These are phyloP conservation scores for Colletotrichum sp. DNA, from an alignment of 2,329 filamentous ascomycete species.

Conservation along the genomic window DNA sequence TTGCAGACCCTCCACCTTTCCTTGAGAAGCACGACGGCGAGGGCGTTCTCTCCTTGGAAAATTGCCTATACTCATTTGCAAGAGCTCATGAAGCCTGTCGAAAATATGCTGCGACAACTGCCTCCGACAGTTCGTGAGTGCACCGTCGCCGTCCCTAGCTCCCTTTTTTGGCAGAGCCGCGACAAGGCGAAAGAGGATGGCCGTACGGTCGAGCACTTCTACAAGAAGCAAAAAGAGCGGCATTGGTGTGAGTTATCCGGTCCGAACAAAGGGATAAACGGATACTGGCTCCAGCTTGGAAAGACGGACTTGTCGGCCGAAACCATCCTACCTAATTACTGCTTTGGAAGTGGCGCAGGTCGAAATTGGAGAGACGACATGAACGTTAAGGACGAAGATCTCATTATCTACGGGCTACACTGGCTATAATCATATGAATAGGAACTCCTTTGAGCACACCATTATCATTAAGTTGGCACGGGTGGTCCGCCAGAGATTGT, in stretches of 20 bases:
- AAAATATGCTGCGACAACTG: conserved; percentile 25
- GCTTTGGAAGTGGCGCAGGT: neutral
- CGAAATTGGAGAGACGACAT: neutral
- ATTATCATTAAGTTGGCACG: neutral
- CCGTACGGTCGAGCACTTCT: conserved; percentile 20
- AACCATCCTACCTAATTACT: neutral
- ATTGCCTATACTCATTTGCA: neutral
- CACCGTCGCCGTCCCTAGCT: conserved; percentile 27
- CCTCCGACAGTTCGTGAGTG: conserved; percentile 21
- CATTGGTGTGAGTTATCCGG: conserved; percentile 25
- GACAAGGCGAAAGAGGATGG: conserved; percentile 14
- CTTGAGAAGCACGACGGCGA: neutral
- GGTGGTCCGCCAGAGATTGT: neutral
- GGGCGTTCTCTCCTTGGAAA: neutral
- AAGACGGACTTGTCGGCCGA: neutral
- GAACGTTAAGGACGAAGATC: neutral
- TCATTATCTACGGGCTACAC: neutral
- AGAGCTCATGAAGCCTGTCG: conserved; percentile 12
- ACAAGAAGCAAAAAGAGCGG: conserved; percentile 21
- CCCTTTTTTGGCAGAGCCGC: conserved; percentile 22
- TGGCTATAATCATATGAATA: neutral
- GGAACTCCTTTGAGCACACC: neutral
- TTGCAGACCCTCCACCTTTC: neutral
- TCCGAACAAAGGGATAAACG: conserved; percentile 9
- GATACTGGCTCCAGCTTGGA: conserved; percentile 32